Percentiles rank a stretch among this genome's conserved stretches.
Evolutionary conservation across 2,329 filamentous ascomycete species (phyloP).

Genomic region (Colletotrichum sp.): DNA sequence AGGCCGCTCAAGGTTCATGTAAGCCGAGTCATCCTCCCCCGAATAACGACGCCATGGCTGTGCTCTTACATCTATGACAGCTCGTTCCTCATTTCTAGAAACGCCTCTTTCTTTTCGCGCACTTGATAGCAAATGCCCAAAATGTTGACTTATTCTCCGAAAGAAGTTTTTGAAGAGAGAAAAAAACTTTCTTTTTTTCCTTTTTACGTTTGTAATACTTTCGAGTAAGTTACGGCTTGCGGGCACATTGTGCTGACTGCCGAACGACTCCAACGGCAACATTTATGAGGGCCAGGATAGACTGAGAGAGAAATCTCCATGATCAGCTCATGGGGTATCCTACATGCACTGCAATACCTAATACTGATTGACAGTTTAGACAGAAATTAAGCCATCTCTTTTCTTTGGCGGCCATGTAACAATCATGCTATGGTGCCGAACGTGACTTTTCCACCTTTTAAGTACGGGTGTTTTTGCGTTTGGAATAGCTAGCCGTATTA

Average conservation of each 20-base stretch:
- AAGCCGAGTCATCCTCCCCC: not conserved
- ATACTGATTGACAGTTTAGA: too few relatives aligned
- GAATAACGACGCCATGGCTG: not conserved
- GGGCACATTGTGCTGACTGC: not conserved
- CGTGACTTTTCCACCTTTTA: rapidly evolving
- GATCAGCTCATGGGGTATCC: rapidly evolving
- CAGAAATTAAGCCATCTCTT: too few relatives aligned
- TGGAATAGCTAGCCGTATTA: not conserved
- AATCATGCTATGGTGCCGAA: rapidly evolving
- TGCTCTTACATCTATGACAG: not conserved
- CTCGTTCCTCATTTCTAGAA: not conserved
- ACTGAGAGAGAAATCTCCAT: not conserved
- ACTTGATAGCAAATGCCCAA: rapidly evolving
- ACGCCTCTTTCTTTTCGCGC: not conserved
- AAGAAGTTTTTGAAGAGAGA: too few relatives aligned
- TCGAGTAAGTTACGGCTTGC: rapidly evolving
- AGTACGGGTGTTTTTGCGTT: rapidly evolving
- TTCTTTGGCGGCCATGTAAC: rapidly evolving
- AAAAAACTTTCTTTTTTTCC: too few relatives aligned
- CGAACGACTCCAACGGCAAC: rapidly evolving
- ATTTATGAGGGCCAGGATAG: not conserved
- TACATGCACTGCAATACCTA: not conserved
- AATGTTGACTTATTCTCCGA: too few relatives aligned
- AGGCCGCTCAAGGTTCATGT: not conserved
- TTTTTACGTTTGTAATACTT: too few relatives aligned